These are phyloP conservation scores for Cyberlindnera mycetangii DNA, from an alignment of 805 yeast genomes.

Conservation along the genomic window DNA sequence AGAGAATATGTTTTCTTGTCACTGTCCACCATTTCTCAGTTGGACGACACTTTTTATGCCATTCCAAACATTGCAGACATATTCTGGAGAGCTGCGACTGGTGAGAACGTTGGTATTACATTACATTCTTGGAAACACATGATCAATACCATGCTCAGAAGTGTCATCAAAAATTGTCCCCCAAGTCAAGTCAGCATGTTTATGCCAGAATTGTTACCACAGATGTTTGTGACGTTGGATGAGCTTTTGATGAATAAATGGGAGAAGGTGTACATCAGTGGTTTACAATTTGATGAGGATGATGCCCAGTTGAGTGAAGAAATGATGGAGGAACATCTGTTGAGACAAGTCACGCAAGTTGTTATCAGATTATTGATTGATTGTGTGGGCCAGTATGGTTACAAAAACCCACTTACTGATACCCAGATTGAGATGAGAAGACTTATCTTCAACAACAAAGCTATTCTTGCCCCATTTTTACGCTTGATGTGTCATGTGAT, in stretches of 20 bases:
- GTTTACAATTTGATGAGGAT: slow-evolving; percentile 37
- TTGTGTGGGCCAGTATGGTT: slow-evolving; percentile 74
- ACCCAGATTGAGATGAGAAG: slow-evolving; percentile 65
- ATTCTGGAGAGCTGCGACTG: slow-evolving; percentile 82
- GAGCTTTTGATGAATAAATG: slow-evolving; percentile 71
- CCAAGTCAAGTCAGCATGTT: slow-evolving; percentile 60
- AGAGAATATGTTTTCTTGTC: slow-evolving; percentile 93
- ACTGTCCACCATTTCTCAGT: slow-evolving; percentile 81
- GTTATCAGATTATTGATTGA: slow-evolving; percentile 86
- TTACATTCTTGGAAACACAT: slow-evolving; percentile 97
- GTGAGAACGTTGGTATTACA: slow-evolving; percentile 74
- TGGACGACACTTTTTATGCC: slow-evolving; percentile 85
- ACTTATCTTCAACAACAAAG: slow-evolving; percentile 60
- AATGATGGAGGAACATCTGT: slow-evolving; percentile 95
- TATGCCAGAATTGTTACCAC: slow-evolving; percentile 76
- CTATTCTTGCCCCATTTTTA: slow-evolving; percentile 73
- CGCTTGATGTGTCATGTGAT: slow-evolving; percentile 73
- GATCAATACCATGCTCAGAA: slow-evolving; percentile 84
- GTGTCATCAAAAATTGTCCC: slow-evolving; percentile 88
- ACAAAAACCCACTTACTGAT: slow-evolving; percentile 40
- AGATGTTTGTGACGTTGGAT: slow-evolving; percentile 69
- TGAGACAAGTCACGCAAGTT: slow-evolving; percentile 90
- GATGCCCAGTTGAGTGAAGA: slow-evolving; percentile 92
- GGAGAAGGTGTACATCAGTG: slow-evolving; percentile 56
- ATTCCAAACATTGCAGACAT: slow-evolving; percentile 75